A percentile compares a stretch with the other conserved stretches of the same genome.
Evolutionary conservation across 352 stramenopile genomes (phyloP).

Genomic region (Phytopythium boreale): DNA sequence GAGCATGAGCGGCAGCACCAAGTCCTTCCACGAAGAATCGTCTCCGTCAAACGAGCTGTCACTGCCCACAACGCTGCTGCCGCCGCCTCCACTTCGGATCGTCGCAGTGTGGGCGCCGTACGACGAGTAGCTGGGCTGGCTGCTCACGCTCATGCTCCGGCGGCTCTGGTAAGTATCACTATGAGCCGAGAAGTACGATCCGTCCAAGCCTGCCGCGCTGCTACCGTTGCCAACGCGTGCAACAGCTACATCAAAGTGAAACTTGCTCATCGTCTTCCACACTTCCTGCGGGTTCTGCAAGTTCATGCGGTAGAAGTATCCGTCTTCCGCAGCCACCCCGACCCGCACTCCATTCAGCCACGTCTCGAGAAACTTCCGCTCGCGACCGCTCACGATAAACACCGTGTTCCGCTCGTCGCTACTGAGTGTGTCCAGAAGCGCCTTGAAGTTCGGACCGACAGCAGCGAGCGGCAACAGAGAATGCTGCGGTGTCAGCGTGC

Average conservation of each 20-base stretch:
- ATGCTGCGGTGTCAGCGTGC: constrained; percentile 75
- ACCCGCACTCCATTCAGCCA: constrained; percentile 78
- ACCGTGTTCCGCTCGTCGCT: constrained; percentile 69
- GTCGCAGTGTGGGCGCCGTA: constrained; percentile 22
- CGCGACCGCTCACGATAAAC: constrained; percentile 71
- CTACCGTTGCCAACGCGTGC: constrained; percentile 25
- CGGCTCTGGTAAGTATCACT: constrained; percentile 31
- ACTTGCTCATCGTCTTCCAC: constrained; percentile 87
- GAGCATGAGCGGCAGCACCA: constrained; percentile 75
- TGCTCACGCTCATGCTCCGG: constrained; percentile 46
- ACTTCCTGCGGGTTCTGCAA: constrained; percentile 60
- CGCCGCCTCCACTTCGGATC: constrained; percentile 7
- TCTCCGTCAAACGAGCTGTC: constrained; percentile 53
- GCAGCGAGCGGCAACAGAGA: constrained; percentile 76
- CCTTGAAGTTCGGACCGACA: constrained; percentile 76
- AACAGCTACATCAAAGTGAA: constrained; percentile 62
- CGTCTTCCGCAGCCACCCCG: constrained; percentile 71
- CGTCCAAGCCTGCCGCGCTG: constrained; percentile 24
- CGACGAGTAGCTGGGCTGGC: constrained; percentile 33
- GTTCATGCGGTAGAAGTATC: constrained; percentile 83
- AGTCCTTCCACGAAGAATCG: constrained; percentile 76
- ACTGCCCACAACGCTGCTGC: constrained; percentile 23
- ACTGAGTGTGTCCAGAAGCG: constrained; percentile 63
- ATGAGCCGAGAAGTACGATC: constrained; percentile 27
- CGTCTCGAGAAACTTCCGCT: constrained; percentile 88